Evolutionary conservation across 352 stramenopile species (phyloP).

Genomic region (Phytophthora pisi): DNA sequence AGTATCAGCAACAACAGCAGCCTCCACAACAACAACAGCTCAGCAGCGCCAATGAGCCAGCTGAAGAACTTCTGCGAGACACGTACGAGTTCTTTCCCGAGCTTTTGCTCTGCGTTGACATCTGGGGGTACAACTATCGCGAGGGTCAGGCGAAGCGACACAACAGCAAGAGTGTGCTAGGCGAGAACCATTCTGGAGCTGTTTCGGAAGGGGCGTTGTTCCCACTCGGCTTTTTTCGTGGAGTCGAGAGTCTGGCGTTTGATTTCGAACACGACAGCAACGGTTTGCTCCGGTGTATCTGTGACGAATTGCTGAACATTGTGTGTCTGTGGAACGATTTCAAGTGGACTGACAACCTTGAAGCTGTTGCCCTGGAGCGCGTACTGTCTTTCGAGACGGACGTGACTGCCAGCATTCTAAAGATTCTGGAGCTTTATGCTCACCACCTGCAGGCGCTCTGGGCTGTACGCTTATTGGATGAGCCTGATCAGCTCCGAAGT

Average conservation of each 20-base stretch:
- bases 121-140: slow-evolving; percentile 62
- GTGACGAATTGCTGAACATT: slow-evolving; percentile 73
- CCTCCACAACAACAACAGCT: slow-evolving; percentile 37
- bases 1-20: slow-evolving; percentile 40
- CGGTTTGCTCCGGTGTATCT: slow-evolving; percentile 63
- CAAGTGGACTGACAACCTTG: slow-evolving; percentile 68
- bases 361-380: slow-evolving; percentile 48
- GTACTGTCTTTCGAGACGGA: slow-evolving; percentile 67
- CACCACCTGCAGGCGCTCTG: slow-evolving; percentile 66
- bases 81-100: slow-evolving; percentile 78
- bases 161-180: slow-evolving; percentile 15
- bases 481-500: slow-evolving; percentile 50
- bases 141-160: slow-evolving; percentile 39
- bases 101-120: slow-evolving; percentile 66
- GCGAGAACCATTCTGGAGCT: slow-evolving; percentile 3
- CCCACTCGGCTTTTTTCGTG: slow-evolving; percentile 50
- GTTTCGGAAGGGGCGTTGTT: slow-evolving; percentile 29
- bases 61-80: slow-evolving; percentile 61
- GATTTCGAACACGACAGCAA: slow-evolving; percentile 75
- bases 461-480: slow-evolving; percentile 47
- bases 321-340: slow-evolving; percentile 84
- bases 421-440: slow-evolving; percentile 65
- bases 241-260: slow-evolving; percentile 51
- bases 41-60: slow-evolving; percentile 19
- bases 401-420: slow-evolving; percentile 63